Percentiles rank a stretch among this genome's conserved stretches.
phyloP scores from a whole-genome alignment of 768 basidiomycete genomes.

The Scleroderma citrinum region DNA sequence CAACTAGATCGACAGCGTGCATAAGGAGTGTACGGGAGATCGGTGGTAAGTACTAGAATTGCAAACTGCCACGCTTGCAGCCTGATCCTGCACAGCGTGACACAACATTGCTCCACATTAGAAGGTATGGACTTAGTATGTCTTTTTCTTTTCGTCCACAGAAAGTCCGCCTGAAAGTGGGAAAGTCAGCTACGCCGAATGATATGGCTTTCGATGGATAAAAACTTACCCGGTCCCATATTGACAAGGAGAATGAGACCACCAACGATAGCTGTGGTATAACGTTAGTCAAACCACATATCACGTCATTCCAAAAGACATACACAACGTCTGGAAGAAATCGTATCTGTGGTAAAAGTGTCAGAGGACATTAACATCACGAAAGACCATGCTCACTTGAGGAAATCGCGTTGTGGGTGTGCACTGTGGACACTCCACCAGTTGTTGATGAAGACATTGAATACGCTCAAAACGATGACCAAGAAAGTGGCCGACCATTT shows the following conservation, averaged over 20 bases:
- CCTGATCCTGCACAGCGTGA: too few relatives aligned
- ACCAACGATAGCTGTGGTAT: slow-evolving; percentile 76
- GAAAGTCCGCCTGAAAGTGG: slow-evolving; percentile 77
- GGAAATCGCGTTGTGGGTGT: slow-evolving; percentile 96
- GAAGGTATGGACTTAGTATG: slow-evolving; percentile 40
- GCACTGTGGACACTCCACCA: slow-evolving; percentile 93
- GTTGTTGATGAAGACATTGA: slow-evolving; percentile 98
- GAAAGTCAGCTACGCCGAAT: neutral
- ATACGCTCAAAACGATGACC: slow-evolving; percentile 82
- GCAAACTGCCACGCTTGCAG: too few relatives aligned
- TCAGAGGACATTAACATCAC: slow-evolving; percentile 16
- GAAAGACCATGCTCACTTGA: slow-evolving; percentile 61
- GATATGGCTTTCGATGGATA: neutral
- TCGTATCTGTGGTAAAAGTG: slow-evolving; percentile 62
- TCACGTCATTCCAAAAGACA: slow-evolving; percentile 1
- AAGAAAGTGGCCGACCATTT: slow-evolving; percentile 98
- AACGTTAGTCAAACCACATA: neutral
- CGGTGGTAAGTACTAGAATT: neutral
- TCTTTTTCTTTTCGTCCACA: slow-evolving; percentile 99
- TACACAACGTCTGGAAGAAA: slow-evolving; percentile 96
- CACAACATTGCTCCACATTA: neutral
- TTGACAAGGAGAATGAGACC: slow-evolving; percentile 96
- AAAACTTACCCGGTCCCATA: slow-evolving; percentile 82
- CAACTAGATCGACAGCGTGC: too few relatives aligned
- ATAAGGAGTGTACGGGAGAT: slow-evolving; percentile 15